Evolutionary conservation across 164 flowering plant genomes (phyloP), one percentile per base, ranked within the genome.

Genomic region (Buxus sempervirens): DNA sequence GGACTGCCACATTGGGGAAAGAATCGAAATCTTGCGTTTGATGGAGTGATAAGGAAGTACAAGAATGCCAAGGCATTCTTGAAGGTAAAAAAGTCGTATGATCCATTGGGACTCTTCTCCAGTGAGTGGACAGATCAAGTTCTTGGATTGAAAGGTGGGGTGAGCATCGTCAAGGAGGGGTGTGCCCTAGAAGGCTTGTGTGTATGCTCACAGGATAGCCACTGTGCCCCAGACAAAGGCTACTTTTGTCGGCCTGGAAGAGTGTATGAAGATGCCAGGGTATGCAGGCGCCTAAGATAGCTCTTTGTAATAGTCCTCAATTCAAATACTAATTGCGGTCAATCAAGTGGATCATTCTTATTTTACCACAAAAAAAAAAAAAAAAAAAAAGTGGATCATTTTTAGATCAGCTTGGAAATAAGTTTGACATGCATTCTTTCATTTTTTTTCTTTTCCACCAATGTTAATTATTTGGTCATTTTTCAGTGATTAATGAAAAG

Each of bases 161-260:
- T 81, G 61, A 80, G 18, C 16, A 75, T 82, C 9, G 48, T 66
- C 0, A 83, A 73, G 68, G 82, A 85, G 0, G 94, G 97, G 0
- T 92, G 96, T 77, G 96, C 94, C 0, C 66, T 88, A 0, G 96
- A 90, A 75, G 97, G 97, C 16, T 60, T 91, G 54, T 91, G 97
- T 56, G 71, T 85, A 9, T 91, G 97, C 76, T 85, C 88, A 0
- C 28, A 81, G 58, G 89, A 88, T 72, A 49, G 18, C 15, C 90
- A 91, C 64, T 91, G 96, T 78, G 90, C 90, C 2, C 92, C 96
- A 0, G 55, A 66, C 0, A 79, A 81, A 61, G 90, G 90, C 14
- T 91, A 88, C 60, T 76, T 71, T 23, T 91, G 97, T 62, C 63
- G 79, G 32, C 84, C 85, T 0, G 97, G 97, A 0, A 81, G 73